phyloP scores from a whole-genome alignment of 257 asterid species.

The Cynanchum wilfordii region DNA sequence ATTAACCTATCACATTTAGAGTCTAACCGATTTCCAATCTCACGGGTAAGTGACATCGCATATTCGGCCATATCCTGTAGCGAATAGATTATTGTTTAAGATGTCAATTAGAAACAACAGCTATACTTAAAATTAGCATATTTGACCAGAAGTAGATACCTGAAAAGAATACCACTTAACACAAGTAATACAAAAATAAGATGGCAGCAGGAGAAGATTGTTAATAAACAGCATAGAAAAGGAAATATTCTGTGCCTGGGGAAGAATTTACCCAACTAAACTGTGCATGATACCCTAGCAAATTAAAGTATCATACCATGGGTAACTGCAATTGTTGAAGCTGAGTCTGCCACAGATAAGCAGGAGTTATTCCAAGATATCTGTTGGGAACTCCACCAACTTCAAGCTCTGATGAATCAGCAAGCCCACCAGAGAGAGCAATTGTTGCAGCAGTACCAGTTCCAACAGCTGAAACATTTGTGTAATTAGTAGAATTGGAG shows the following conservation, averaged over 20 bases:
- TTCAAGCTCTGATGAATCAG: slow-evolving; percentile 79
- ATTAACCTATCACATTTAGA: slow-evolving; percentile 80
- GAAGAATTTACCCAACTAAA: slow-evolving; percentile 1
- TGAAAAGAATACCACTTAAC: neutral
- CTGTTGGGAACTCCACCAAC: slow-evolving; percentile 96
- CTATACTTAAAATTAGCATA: neutral
- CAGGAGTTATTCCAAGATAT: slow-evolving; percentile 86
- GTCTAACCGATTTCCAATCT: slow-evolving; percentile 73
- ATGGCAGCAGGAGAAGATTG: neutral
- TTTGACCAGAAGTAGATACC: neutral
- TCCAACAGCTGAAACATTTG: slow-evolving; percentile 45
- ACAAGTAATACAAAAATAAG: neutral
- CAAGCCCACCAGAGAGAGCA: slow-evolving; percentile 29
- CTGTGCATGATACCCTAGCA: neutral
- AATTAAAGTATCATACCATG: slow-evolving; percentile 46
- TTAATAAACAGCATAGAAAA: slow-evolving; percentile 9
- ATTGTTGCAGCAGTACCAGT: slow-evolving; percentile 34
- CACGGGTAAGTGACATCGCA: slow-evolving; percentile 81
- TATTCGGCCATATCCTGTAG: slow-evolving; percentile 76
- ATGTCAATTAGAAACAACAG: neutral
- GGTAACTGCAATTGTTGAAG: slow-evolving; percentile 59
- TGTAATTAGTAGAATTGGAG: slow-evolving; percentile 69
- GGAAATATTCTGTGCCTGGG: slow-evolving; percentile 9
- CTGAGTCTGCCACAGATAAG: slow-evolving; percentile 90
- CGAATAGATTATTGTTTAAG: slow-evolving; percentile 2